Evolutionary conservation across 306 rosid species (phyloP).

Genomic region (Canavalia gladiata): DNA sequence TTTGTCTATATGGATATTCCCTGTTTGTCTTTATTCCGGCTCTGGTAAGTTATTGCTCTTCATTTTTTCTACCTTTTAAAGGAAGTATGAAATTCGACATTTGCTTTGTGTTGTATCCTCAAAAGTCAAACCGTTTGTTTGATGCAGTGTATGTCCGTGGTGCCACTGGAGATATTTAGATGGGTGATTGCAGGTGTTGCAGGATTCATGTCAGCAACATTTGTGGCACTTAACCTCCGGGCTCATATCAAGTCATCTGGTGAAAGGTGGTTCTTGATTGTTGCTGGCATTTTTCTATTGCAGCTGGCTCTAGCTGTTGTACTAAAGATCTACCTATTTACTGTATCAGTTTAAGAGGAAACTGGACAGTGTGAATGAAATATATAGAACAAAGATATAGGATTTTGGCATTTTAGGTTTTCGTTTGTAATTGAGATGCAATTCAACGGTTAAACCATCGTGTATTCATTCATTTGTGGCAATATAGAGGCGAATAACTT

Average conservation of each 20-base stretch:
- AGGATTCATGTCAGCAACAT: constrained; percentile 92
- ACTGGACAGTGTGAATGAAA: constrained; percentile 45
- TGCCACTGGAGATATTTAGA: constrained; percentile 82
- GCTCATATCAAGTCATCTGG: constrained; percentile 94
- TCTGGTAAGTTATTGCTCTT: constrained; percentile 66
- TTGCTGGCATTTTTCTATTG: constrained; percentile 89
- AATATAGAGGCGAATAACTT: constrained; percentile 54
- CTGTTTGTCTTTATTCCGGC: constrained; percentile 93
- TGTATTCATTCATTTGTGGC: constrained; percentile 61
- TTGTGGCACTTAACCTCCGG: constrained; percentile 89
- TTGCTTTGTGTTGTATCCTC: constrained; percentile 16
- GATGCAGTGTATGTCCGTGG: constrained; percentile 88
- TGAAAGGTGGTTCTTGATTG: constrained; percentile 92
- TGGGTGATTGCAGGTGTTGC: constrained; percentile 92
- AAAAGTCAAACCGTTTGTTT: constrained; percentile 25
- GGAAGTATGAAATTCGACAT: constrained; percentile 1
- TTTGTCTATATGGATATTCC: constrained; percentile 97
- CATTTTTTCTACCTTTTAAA: constrained; percentile 16
- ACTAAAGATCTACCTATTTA: constrained; percentile 84
- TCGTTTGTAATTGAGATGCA: constrained; percentile 52
- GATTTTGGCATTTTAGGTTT: constrained; percentile 49
- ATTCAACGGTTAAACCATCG: constrained; percentile 39
- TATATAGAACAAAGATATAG: constrained; percentile 55
- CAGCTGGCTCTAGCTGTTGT: constrained; percentile 88
- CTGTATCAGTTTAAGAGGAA: constrained; percentile 70